Evolutionary conservation across 345 rosid species (phyloP).

Genomic region (Clarkia xantiana): DNA sequence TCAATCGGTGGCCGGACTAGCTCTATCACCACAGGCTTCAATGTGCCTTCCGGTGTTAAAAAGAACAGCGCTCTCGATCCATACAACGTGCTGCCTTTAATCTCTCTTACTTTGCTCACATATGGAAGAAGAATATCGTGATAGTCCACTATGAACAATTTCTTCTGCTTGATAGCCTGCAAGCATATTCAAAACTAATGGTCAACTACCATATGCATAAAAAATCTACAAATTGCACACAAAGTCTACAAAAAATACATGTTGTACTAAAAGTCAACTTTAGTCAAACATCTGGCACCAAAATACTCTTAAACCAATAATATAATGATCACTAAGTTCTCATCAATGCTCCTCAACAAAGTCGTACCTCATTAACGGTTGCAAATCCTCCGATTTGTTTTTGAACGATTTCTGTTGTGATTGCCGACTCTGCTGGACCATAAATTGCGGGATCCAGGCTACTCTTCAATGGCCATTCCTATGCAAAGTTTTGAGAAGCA

Average conservation of each 20-base stretch:
- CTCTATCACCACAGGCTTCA: conserved; percentile 55
- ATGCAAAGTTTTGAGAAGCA: conserved; percentile 1
- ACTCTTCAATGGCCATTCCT: conserved; percentile 87
- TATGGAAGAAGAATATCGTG: conserved; percentile 49
- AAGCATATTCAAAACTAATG: neutral
- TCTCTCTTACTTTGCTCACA: conserved; percentile 44
- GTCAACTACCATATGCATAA: no score
- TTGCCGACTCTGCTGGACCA: conserved; percentile 49
- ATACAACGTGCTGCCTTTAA: conserved; percentile 33
- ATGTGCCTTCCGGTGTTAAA: conserved; percentile 31
- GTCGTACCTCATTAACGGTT: conserved; percentile 48
- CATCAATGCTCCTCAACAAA: no score
- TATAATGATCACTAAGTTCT: no score
- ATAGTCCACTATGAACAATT: conserved; percentile 39
- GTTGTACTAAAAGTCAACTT: no score
- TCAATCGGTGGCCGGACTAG: conserved; percentile 38
- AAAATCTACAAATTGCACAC: no score
- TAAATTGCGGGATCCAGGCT: conserved; percentile 48
- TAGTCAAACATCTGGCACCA: no score
- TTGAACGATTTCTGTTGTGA: conserved; percentile 44
- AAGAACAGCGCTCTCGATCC: conserved; percentile 61
- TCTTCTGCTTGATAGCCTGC: conserved; percentile 39
- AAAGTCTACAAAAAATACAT: no score
- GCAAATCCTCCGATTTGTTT: conserved; percentile 38
- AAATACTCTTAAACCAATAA: no score